phyloP scores from a whole-genome alignment of 768 basidiomycete species.

The Inosperma sp. region DNA sequence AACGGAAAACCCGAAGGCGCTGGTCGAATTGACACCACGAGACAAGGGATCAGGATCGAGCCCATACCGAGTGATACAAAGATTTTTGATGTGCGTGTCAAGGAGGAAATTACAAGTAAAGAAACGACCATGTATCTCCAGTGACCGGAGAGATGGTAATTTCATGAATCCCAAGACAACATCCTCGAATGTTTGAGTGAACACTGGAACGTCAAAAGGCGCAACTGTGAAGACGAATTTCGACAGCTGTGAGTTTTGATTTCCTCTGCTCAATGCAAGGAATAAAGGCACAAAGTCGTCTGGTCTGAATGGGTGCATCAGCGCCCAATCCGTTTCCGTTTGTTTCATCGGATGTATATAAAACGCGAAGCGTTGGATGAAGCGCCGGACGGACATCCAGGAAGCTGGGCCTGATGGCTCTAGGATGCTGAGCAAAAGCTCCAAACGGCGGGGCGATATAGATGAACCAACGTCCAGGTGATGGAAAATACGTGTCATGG shows the following conservation, averaged over 20 bases:
- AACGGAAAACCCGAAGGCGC: too few species aligned
- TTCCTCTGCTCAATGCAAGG: neutral
- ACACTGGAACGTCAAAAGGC: neutral
- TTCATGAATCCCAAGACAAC: neutral
- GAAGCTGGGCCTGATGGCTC: neutral
- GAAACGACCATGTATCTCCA: neutral
- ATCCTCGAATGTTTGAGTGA: neutral
- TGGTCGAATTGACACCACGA: too few species aligned
- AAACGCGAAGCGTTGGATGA: neutral
- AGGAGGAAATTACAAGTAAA: slow-evolving; percentile 4
- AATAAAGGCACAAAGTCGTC: neutral
- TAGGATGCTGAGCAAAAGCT: neutral
- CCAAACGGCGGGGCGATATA: neutral
- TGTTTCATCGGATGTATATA: neutral
- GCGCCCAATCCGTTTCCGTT: neutral
- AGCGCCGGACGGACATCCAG: slow-evolving; percentile 3
- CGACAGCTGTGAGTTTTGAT: neutral
- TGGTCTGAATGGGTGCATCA: neutral
- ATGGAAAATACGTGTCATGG: slow-evolving; percentile 1
- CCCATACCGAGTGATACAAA: neutral
- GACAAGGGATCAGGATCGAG: neutral
- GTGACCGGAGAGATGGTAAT: neutral
- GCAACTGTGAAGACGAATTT: neutral
- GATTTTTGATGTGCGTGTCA: neutral
- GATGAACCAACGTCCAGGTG: neutral